These are phyloP conservation scores for Anthoceros angustus DNA, from an alignment of 225 moss, liverwort and hornwort species.

Conservation along the genomic window DNA sequence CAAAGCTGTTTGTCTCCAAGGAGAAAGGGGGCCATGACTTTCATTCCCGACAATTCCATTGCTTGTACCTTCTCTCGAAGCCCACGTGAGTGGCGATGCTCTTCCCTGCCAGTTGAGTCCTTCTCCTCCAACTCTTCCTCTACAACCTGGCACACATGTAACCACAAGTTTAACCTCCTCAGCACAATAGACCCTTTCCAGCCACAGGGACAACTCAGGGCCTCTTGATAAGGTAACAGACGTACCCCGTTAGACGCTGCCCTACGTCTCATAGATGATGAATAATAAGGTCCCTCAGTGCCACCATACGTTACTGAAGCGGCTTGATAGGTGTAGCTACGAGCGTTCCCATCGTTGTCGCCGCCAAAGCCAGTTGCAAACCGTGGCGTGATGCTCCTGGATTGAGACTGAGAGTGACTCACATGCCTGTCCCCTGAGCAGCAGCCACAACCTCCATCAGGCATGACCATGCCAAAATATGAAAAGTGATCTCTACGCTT, in stretches of 20 bases:
- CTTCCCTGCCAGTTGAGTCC: neutral
- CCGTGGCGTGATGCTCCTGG: neutral
- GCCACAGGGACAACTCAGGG: neutral
- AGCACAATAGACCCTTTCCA: neutral
- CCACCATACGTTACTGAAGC: slow-evolving; percentile 32
- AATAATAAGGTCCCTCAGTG: slow-evolving; percentile 25
- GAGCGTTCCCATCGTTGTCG: neutral
- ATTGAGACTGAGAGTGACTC: neutral
- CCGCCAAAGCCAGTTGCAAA: neutral
- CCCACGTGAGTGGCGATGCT: neutral
- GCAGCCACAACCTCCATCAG: too few species aligned
- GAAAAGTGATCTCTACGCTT: neutral
- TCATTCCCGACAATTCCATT: neutral
- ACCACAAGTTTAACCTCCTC: neutral
- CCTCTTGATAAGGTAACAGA: neutral
- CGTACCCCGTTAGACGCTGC: slow-evolving; percentile 25
- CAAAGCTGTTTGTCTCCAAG: slow-evolving; percentile 11
- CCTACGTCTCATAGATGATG: slow-evolving; percentile 18
- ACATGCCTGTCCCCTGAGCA: neutral
- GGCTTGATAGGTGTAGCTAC: slow-evolving; percentile 20
- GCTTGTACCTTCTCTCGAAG: neutral
- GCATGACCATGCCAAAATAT: too few species aligned
- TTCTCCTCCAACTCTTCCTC: slow-evolving; percentile 2
- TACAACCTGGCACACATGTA: neutral
- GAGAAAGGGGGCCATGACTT: neutral